Evolutionary conservation across 768 basidiomycete species (phyloP).

Genomic region (Leccinum obscurum): DNA sequence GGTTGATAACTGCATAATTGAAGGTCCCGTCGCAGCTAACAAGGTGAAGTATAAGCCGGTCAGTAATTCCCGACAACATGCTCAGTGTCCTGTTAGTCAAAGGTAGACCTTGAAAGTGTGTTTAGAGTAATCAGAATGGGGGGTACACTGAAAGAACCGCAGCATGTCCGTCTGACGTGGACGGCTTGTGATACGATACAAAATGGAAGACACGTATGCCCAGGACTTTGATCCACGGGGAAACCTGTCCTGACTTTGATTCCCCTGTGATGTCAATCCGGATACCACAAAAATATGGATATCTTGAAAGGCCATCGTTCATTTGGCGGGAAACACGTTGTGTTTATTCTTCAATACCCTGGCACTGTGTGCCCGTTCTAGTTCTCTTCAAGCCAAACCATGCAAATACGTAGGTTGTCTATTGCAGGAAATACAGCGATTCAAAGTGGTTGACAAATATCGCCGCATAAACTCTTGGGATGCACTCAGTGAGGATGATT

Average conservation of each 20-base stretch:
- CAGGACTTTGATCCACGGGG: not conserved
- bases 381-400: not conserved
- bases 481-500: slow-evolving; percentile 73
- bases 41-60: not conserved
- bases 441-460: slow-evolving; percentile 11
- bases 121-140: not conserved
- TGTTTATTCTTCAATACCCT: not conserved
- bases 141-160: not conserved
- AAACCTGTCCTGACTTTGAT: not conserved
- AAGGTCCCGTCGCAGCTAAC: not conserved
- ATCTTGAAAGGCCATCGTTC: not conserved
- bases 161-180: not conserved
- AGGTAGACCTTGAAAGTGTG: not conserved
- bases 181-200: not conserved
- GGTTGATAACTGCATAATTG: slow-evolving; percentile 5
- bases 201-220: not conserved
- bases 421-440: slow-evolving; percentile 25
- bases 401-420: slow-evolving; percentile 22
- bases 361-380: not conserved
- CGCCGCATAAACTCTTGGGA: slow-evolving; percentile 6
- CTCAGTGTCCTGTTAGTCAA: not conserved
- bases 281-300: not conserved
- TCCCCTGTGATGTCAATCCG: slow-evolving; percentile 5
- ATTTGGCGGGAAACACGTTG: not conserved
- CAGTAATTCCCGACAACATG: not conserved